These are phyloP conservation scores for Endotrypanum monterogeii DNA, from an alignment of 208 protist genomes.

Conservation along the genomic window DNA sequence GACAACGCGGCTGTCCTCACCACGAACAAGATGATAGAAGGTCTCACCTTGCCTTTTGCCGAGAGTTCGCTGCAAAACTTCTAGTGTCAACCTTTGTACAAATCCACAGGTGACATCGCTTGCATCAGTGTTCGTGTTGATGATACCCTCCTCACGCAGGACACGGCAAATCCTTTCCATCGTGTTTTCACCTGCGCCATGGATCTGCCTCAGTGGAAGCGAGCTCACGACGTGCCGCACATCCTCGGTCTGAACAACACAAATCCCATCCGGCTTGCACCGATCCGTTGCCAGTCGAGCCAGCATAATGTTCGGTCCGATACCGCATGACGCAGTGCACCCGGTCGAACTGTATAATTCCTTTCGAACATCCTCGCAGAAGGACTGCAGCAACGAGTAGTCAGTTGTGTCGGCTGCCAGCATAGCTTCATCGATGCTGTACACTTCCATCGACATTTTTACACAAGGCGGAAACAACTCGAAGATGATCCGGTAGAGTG, in stretches of 20 bases:
- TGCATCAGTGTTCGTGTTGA: conserved; percentile 8
- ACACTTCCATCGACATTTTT: conserved; percentile 82
- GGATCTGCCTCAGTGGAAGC: conserved; percentile 64
- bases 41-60: conserved; percentile 70
- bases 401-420: conserved; percentile 77
- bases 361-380: conserved; percentile 59
- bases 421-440: conserved; percentile 91
- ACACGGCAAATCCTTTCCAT: conserved; percentile 57
- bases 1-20: conserved; percentile 73
- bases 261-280: conserved; percentile 79
- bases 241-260: conserved; percentile 46
- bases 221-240: conserved; percentile 39
- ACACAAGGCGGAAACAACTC: conserved; percentile 46
- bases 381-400: conserved; percentile 38
- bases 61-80: conserved; percentile 53
- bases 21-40: conserved; percentile 73
- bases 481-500: conserved; percentile 80
- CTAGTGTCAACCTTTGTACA: conserved; percentile 62
- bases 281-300: conserved; percentile 69
- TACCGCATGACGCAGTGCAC: conserved; percentile 85
- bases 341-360: conserved; percentile 56
- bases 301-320: conserved; percentile 86
- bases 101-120: conserved; percentile 53
- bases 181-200: conserved; percentile 70
- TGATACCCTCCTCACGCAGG: conserved; percentile 27